Conservation (phyloP, 108 stramenopile genomes). For the Chaetoceros tenuissimus region DNA sequence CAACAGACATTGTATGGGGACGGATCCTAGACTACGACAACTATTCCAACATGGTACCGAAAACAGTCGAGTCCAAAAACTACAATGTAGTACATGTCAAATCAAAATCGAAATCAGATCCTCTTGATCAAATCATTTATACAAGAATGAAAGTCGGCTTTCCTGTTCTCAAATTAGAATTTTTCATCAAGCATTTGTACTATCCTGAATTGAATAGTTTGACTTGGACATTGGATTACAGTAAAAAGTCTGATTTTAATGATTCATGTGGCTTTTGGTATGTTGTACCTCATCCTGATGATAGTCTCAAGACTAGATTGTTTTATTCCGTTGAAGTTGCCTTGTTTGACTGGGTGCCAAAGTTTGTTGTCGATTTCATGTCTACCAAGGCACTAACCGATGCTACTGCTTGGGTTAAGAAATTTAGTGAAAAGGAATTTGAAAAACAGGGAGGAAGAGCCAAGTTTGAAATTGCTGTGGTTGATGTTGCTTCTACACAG, state of each 20-base stretch:
- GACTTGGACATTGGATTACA: conserved; percentile 44
- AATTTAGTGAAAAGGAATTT: conserved; percentile 39
- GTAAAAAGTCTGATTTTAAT: conserved; percentile 39
- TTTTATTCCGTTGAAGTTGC: conserved; percentile 44
- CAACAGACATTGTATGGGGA: conserved; percentile 41
- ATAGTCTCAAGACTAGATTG: conserved; percentile 29
- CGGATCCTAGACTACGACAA: conserved; percentile 42
- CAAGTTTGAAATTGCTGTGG: background rate
- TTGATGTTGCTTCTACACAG: background rate
- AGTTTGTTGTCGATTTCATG: conserved; percentile 46
- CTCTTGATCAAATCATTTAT: conserved; percentile 33
- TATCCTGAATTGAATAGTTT: conserved; percentile 27
- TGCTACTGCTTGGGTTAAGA: conserved; percentile 57
- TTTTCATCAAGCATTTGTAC: conserved; percentile 38
- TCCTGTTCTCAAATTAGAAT: conserved; percentile 40
- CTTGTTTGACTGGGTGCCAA: conserved; percentile 55
- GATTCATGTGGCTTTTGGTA: conserved; percentile 49
- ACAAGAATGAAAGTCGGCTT: conserved; percentile 47
- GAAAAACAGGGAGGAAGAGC: background rate
- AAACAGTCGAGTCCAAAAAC: conserved; percentile 37
- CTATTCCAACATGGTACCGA: conserved; percentile 40
- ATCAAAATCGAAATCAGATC: conserved; percentile 27
- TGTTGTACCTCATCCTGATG: conserved; percentile 39
- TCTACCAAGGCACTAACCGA: conserved; percentile 50
- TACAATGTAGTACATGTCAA: conserved; percentile 25